phyloP scores from a whole-genome alignment of 129 eudicot species.

The Tanacetum coccineum region DNA sequence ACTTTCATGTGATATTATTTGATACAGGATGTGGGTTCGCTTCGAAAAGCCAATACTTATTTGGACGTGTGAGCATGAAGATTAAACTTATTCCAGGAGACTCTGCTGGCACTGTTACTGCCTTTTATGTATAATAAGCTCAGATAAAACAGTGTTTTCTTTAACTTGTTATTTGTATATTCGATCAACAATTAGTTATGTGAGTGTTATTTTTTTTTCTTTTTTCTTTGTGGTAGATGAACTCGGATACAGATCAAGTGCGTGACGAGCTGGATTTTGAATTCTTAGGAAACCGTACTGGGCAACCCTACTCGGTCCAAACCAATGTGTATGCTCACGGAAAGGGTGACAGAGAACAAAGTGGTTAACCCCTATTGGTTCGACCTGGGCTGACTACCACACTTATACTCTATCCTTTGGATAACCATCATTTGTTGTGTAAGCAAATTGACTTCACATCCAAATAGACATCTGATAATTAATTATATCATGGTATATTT shows the following conservation, averaged over 20 bases:
- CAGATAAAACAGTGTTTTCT: neutral
- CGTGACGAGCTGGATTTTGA: constrained; percentile 91
- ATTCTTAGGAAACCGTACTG: constrained; percentile 85
- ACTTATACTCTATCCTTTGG: constrained; percentile 72
- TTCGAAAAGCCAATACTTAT: constrained; percentile 60
- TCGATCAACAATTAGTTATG: neutral
- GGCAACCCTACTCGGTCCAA: constrained; percentile 92
- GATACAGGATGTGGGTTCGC: constrained; percentile 68
- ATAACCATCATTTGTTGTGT: constrained; percentile 73
- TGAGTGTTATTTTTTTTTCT: neutral
- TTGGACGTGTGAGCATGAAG: constrained; percentile 87
- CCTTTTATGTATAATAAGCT: constrained; percentile 58
- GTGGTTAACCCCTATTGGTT: constrained; percentile 95
- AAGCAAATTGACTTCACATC: constrained; percentile 26
- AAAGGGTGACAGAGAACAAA: constrained; percentile 82
- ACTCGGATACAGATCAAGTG: constrained; percentile 55
- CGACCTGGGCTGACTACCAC: constrained; percentile 76
- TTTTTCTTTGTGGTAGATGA: constrained; percentile 47
- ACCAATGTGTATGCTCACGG: constrained; percentile 82
- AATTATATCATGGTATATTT: no score
- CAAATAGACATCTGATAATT: no score
- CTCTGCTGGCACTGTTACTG: constrained; percentile 95
- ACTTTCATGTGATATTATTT: neutral
- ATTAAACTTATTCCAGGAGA: constrained; percentile 89
- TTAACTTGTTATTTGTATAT: no score